These are phyloP conservation scores for Thielaviopsis cerberus DNA, from an alignment of 2,329 filamentous ascomycete genomes.

Conservation along the genomic window DNA sequence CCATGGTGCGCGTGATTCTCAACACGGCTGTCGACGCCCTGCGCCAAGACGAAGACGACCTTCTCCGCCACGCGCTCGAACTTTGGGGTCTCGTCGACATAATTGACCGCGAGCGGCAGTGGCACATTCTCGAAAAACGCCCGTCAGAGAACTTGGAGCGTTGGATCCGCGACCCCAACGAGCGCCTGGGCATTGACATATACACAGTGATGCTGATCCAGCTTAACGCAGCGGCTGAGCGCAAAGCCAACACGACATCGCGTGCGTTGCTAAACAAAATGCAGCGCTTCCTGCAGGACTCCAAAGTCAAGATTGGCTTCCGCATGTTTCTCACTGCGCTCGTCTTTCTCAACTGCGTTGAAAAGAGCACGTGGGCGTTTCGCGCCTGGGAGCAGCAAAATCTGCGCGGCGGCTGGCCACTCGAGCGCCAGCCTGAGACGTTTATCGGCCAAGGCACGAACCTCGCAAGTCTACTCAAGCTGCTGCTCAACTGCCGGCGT, in stretches of 20 bases:
- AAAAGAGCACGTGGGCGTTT: conserved; percentile 51
- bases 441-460: conserved; percentile 42
- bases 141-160: conserved; percentile 24
- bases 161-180: conserved; percentile 30
- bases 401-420: conserved; percentile 40
- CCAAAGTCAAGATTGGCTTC: conserved; percentile 40
- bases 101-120: conserved; percentile 44
- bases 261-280: conserved; percentile 39
- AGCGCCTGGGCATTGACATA: conserved; percentile 32
- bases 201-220: conserved; percentile 46
- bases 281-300: conserved; percentile 41
- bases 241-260: conserved; percentile 41
- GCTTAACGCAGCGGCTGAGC: conserved; percentile 44
- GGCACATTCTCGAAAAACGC: conserved; percentile 35
- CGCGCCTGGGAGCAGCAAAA: conserved; percentile 48
- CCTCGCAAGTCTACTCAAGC: conserved; percentile 38
- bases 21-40: conserved; percentile 29
- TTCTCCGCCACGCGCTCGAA: conserved; percentile 40
- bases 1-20: conserved; percentile 40
- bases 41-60: conserved; percentile 31
- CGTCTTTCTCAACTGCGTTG: conserved; percentile 45
- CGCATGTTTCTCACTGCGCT: conserved; percentile 42
- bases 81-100: conserved; percentile 48
- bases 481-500: conserved; percentile 42
- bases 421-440: conserved; percentile 34